A percentile compares a stretch with the other conserved stretches of the same genome.
These are phyloP conservation scores for Rhodomyrtus psidioides DNA, from an alignment of 441 rosid species.

Conservation along the genomic window DNA sequence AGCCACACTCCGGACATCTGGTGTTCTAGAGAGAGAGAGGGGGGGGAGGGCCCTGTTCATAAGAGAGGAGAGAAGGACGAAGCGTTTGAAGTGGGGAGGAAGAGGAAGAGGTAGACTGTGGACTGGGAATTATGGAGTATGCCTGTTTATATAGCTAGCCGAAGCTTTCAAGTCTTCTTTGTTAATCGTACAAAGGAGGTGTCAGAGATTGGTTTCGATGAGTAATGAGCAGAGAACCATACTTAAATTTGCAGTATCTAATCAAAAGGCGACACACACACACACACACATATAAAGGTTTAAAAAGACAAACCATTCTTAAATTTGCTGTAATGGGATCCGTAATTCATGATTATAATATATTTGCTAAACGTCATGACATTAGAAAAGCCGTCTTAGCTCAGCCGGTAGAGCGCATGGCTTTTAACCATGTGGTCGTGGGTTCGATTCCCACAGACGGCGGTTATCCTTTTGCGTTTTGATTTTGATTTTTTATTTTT, in stretches of 20 bases:
- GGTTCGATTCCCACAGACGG: background rate
- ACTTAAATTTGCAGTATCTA: background rate
- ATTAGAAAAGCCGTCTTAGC: background rate
- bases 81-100: background rate
- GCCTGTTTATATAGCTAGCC: background rate
- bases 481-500: fast-evolving
- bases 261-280: background rate
- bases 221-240: background rate
- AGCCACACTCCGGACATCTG: slow-evolving; percentile 66
- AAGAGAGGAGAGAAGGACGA: background rate
- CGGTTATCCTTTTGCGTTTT: fast-evolving
- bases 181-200: background rate
- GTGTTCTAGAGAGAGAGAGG: background rate
- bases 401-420: background rate
- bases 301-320: background rate
- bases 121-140: background rate
- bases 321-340: background rate
- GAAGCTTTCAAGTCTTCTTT: background rate
- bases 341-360: no score
- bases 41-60: background rate
- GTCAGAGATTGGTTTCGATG: background rate
- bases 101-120: background rate
- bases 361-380: no score
- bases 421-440: background rate
- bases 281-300: no score